Percentiles rank a stretch among this genome's conserved stretches.
Conservation (phyloP, 2,329 filamentous ascomycete genomes). For the Talaromyces sp. region DNA sequence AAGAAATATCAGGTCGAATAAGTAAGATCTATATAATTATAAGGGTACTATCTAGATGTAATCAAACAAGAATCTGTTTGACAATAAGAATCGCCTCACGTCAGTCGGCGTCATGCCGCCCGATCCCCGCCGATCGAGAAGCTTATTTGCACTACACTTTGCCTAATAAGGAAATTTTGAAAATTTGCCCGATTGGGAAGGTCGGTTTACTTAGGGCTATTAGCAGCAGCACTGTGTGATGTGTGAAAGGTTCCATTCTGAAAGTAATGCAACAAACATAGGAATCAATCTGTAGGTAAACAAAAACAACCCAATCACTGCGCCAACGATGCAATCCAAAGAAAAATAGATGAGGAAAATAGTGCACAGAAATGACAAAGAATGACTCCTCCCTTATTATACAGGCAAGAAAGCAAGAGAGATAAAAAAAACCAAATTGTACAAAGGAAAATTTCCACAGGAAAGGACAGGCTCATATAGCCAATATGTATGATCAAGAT, state of each 20-base stretch:
- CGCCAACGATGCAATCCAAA: neutral
- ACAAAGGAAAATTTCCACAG: neutral
- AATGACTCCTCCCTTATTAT: neutral
- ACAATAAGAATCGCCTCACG: neutral
- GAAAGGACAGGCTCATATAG: neutral
- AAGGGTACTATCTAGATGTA: neutral
- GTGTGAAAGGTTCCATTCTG: neutral
- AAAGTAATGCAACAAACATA: neutral
- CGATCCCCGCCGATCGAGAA: neutral
- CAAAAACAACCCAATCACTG: neutral
- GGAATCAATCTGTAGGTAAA: neutral
- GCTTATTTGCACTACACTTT: slow-evolving; percentile 3
- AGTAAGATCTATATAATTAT: neutral
- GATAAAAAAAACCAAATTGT: neutral
- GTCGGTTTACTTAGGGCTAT: neutral
- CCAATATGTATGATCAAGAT: neutral
- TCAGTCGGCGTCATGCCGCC: neutral
- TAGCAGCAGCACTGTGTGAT: neutral
- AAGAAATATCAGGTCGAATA: neutral
- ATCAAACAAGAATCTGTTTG: neutral
- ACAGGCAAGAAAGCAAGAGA: neutral
- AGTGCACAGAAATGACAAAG: neutral
- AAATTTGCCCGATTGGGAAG: neutral
- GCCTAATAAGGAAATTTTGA: neutral
- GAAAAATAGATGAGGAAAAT: neutral